Conservation (phyloP, 2,329 filamentous ascomycete genomes). For the Phaeoacremonium minimum region DNA sequence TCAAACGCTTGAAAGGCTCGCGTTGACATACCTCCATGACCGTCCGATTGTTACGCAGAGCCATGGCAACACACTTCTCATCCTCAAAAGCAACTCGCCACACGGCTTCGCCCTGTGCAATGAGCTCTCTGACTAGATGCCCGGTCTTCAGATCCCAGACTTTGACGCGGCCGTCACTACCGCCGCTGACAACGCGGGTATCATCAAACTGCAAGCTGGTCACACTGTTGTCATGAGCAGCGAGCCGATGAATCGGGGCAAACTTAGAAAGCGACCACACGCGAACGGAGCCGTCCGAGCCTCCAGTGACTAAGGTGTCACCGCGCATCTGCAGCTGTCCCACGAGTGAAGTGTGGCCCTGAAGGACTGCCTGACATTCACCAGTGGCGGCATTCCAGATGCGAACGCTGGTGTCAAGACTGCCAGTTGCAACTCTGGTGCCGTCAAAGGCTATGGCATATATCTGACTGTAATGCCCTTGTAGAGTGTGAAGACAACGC, state of each 20-base stretch:
- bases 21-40: conserved; percentile 83
- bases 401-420: conserved; percentile 90
- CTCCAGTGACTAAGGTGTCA: conserved; percentile 91
- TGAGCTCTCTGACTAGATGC: conserved; percentile 84
- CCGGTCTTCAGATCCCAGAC: conserved; percentile 97
- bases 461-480: conserved; percentile 96
- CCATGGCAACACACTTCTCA: conserved; percentile 96
- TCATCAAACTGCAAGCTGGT: conserved; percentile 98
- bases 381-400: conserved; percentile 90
- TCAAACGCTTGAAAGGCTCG: not conserved
- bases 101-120: conserved; percentile 86
- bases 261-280: conserved; percentile 94
- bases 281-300: conserved; percentile 90
- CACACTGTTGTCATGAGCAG: conserved; percentile 96
- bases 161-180: conserved; percentile 95
- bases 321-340: conserved; percentile 95
- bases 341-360: conserved; percentile 94
- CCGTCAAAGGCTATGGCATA: conserved; percentile 98
- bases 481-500: conserved; percentile 82
- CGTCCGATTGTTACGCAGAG: conserved; percentile 76
- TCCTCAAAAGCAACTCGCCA: conserved; percentile 98
- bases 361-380: conserved; percentile 83
- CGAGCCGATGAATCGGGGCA: conserved; percentile 87
- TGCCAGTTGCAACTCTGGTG: conserved; percentile 87
- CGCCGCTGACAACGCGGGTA: conserved; percentile 89